Percentiles rank a stretch among this genome's conserved stretches.
These are phyloP conservation scores for Blepharisma japonicum DNA, from an alignment of 73 alveolate species.

Conservation along the genomic window DNA sequence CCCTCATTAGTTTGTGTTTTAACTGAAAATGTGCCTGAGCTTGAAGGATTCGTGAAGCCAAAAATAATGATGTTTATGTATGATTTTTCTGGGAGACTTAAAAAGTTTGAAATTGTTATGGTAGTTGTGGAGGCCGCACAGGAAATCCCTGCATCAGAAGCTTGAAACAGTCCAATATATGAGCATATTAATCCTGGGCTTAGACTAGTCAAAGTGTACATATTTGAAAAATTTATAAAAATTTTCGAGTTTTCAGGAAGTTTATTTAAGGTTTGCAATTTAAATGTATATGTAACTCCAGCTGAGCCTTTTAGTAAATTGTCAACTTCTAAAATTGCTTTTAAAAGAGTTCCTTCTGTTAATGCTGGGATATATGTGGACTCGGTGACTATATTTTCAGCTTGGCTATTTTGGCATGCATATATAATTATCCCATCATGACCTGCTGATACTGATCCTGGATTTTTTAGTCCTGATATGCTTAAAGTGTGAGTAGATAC, in stretches of 20 bases:
- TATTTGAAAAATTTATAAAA: conserved; percentile 38
- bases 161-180: too few relatives aligned
- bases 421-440: background rate
- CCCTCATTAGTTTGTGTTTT: too few relatives aligned
- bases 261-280: conserved; percentile 31
- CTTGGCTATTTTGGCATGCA: background rate
- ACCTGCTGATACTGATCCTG: background rate
- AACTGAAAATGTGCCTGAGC: too few relatives aligned
- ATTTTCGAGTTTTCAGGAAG: conserved; percentile 34
- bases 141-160: too few relatives aligned
- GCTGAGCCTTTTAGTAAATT: conserved; percentile 35
- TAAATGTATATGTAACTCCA: conserved; percentile 26
- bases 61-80: too few relatives aligned
- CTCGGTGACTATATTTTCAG: background rate
- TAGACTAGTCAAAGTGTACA: background rate
- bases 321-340: conserved; percentile 24
- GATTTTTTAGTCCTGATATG: background rate
- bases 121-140: too few relatives aligned
- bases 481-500: background rate
- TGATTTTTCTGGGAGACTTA: too few relatives aligned
- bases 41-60: too few relatives aligned
- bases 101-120: too few relatives aligned
- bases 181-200: too few relatives aligned
- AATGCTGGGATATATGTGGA: background rate
- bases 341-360: conserved; percentile 6